Evolutionary conservation across 2,329 filamentous ascomycete genomes (phyloP), one percentile per base, ranked within the genome.

Genomic region (Calonectria naviculata): DNA sequence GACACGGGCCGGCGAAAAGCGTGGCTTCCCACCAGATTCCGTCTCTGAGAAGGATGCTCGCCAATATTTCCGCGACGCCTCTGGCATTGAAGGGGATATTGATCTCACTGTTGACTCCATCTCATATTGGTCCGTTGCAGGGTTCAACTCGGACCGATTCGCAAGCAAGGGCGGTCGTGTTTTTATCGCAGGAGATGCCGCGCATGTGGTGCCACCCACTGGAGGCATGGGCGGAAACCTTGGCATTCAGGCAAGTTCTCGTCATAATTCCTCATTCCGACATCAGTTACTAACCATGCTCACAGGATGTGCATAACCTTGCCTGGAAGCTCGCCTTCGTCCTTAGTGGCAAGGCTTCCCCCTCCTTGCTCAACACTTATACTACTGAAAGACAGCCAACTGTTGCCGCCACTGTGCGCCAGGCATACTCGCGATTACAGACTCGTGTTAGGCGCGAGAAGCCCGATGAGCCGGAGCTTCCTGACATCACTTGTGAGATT

Each of bases 211-310:
- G 13, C 52, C 31, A 12, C 52, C 31, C 21, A 58, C 52, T 5
- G 52, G 52, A 58, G 52, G 52, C 52, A 58, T 58, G 52, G 52
- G 52, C 9, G 31, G 31, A 58, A 58, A 58, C 52, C 31, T 58
- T 24, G 52, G 52, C 38, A 58, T 58, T 7, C 52, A 38, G 52
- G 52, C 38, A 58, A 5, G 34, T 56, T 24, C 52, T 34, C 3
- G 21, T 12, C 5, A 2, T 19, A 0, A 28, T 17, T 3, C 7
- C 5, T 7, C 2, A 26, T 17, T 19, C 15, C 31, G 3, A 9
- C 1, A 38, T 19, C 7, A 4, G 12, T 28, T 28, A 8, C 31
- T 58, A 19, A 58, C 4, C 2, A 38, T 19, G 8, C 1, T 2
- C 7, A 2, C 5, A 38, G 52, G 52, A 58, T 6, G 52, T 58